Evolutionary conservation across 1,284 basidiomycete genomes (phyloP), one percentile per base, ranked within the genome.

Genomic region (Cryptococcus jaspeensis): DNA sequence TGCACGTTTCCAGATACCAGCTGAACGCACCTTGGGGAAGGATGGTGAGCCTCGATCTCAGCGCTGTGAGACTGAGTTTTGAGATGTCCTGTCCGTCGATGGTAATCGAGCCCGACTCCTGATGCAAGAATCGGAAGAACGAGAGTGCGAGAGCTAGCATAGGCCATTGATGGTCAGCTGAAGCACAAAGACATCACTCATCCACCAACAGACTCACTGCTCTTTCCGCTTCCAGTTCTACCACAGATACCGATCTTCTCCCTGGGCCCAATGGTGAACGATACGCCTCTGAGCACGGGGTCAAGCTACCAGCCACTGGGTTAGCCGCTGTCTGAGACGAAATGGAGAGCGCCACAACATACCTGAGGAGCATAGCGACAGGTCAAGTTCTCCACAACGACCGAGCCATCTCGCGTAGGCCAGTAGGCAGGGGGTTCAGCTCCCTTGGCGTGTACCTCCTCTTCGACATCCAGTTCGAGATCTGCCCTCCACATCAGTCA

Each of bases 211-310:
- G 41, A 62, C 63, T 55, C 50, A 69, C 65, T 74, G 41, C 63
- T 66, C 60, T 74, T 75, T 2, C 74, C 79, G 59, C 68, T 72
- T 37, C 80, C 81, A 0, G 81, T 82, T 15, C 81, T 66, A 3
- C 82, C 82, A 40, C 81, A 81, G 35, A 83, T 78, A 13, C 81
- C 82, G 32, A 83, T 77, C 62, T 81, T 81, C 59, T 81, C 78
- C 22, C 77, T 73, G 0, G 80, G 76, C 3, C 70, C 71, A 39
- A 83, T 79, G 5, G 65, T 72, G 63, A 84, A 83, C 7, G 73
- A 73, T 9, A 84, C 76, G 25, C 73, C 71, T 49, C 78, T 74
- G 12, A 84, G 72, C 0, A 83, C 81, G 1, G 80, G 77, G 1
- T 80, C 79, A 7, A 81, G 75, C 56, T 76, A 61, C 5, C 28